A percentile compares a stretch with the other conserved stretches of the same genome.
phyloP scores from a whole-genome alignment of 495 filamentous ascomycete genomes.

The Hypoxylon lenormandii region DNA sequence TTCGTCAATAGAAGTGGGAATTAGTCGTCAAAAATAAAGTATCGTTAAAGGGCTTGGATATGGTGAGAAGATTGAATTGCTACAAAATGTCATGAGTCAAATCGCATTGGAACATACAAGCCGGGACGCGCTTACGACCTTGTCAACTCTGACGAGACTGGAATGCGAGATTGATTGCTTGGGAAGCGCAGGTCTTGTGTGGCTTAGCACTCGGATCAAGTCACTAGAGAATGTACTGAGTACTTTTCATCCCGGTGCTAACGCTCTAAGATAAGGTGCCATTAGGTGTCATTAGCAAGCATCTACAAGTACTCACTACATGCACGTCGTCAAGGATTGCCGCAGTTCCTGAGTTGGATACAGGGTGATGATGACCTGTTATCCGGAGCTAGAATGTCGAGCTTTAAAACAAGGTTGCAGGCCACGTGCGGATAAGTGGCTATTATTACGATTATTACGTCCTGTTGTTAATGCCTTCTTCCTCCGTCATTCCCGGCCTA shows the following conservation, averaged over 20 bases:
- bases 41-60: neutral
- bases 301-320: slow-evolving; percentile 28
- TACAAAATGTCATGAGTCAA: slow-evolving; percentile 12
- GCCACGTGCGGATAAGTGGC: slow-evolving; percentile 20
- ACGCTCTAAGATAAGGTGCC: no score
- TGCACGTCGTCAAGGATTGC: neutral
- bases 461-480: neutral
- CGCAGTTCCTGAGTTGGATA: slow-evolving; percentile 24
- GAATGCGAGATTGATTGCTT: slow-evolving; percentile 20
- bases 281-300: slow-evolving; percentile 1
- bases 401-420: slow-evolving; percentile 16
- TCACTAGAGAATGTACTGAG: slow-evolving; percentile 24
- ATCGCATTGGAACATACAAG: slow-evolving; percentile 10
- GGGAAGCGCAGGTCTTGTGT: slow-evolving; percentile 18
- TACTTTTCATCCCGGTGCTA: slow-evolving; percentile 38
- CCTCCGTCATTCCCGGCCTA: neutral
- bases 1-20: neutral
- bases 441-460: neutral
- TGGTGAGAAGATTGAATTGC: neutral
- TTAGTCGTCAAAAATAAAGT: neutral
- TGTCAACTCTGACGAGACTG: slow-evolving; percentile 9
- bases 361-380: slow-evolving; percentile 14
- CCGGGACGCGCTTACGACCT: slow-evolving; percentile 21
- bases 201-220: slow-evolving; percentile 30
- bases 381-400: slow-evolving; percentile 12